A percentile compares a stretch with the other conserved stretches of the same genome.
Conservation (phyloP, 2,329 filamentous ascomycete genomes). For the Fusarium sp. region DNA sequence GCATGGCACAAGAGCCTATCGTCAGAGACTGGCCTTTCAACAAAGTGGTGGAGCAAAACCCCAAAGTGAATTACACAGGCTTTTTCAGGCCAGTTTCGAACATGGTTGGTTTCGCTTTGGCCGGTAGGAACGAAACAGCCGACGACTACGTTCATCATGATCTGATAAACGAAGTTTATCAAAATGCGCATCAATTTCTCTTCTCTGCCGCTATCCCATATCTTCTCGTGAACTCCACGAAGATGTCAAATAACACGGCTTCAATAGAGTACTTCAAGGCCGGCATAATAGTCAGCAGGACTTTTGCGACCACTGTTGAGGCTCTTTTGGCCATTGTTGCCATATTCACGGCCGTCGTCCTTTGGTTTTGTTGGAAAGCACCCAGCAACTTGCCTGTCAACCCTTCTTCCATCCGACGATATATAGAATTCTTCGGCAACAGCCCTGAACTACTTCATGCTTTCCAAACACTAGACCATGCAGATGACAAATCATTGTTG, state of each 20-base stretch:
- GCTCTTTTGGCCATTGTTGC: conserved; percentile 45
- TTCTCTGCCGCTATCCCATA: conserved; percentile 49
- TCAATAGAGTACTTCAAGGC: conserved; percentile 32
- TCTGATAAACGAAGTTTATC: conserved; percentile 34
- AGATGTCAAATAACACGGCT: conserved; percentile 3
- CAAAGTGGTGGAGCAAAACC: conserved; percentile 46
- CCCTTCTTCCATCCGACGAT: conserved; percentile 46
- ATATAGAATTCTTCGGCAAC: conserved; percentile 39
- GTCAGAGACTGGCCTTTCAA: conserved; percentile 46
- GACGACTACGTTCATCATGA: conserved; percentile 24
- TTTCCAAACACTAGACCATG: conserved; percentile 30
- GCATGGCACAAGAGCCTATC: conserved; percentile 30
- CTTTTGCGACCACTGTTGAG: conserved; percentile 51
- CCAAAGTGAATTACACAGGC: conserved; percentile 17
- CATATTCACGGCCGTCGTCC: background rate
- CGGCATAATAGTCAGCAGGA: conserved; percentile 53
- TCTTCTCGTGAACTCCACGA: conserved; percentile 37
- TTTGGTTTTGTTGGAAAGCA: conserved; percentile 24
- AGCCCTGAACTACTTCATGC: conserved; percentile 13
- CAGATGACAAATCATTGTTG: conserved; percentile 18
- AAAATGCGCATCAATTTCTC: conserved; percentile 48
- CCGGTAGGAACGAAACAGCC: conserved; percentile 1
- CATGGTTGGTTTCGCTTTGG: conserved; percentile 55
- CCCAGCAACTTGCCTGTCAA: conserved; percentile 42
- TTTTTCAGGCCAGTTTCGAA: conserved; percentile 46